Evolutionary conservation across 148 eudicot species (phyloP).

Genomic region (Cornus florida): DNA sequence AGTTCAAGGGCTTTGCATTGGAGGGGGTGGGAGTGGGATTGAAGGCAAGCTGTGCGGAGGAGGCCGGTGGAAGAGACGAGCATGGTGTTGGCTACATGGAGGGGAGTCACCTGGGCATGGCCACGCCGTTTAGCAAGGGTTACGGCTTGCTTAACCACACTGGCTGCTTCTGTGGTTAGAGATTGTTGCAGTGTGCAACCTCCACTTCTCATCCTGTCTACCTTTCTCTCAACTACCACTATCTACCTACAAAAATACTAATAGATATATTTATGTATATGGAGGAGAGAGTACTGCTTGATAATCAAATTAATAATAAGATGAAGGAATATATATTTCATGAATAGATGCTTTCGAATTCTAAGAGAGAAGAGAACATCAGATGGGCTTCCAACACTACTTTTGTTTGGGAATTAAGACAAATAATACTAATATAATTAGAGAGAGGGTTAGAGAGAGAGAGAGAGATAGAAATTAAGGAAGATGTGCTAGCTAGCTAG

Average conservation of each 20-base stretch:
- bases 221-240: not conserved
- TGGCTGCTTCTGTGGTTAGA: conserved; percentile 66
- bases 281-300: not conserved
- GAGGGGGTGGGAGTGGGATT: conserved; percentile 79
- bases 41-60: conserved; percentile 73
- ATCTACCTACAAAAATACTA: not conserved
- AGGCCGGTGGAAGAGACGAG: conserved; percentile 56
- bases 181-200: conserved; percentile 75
- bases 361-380: no score
- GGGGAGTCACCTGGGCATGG: conserved; percentile 92
- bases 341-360: no score
- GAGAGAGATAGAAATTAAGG: not conserved
- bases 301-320: not conserved
- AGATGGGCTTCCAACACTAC: not conserved
- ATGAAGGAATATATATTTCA: not conserved
- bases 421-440: no score
- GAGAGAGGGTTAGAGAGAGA: not conserved
- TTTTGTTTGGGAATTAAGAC: not conserved
- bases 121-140: conserved; percentile 64
- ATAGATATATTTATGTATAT: not conserved
- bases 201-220: conserved; percentile 58
- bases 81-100: conserved; percentile 87
- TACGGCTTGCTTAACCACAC: conserved; percentile 72
- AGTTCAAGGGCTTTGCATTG: conserved; percentile 89
- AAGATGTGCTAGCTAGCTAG: not conserved